Base-by-base conservation (phyloP, 805 yeast genomes). In the Wickerhamiella domercqiae region DNA sequence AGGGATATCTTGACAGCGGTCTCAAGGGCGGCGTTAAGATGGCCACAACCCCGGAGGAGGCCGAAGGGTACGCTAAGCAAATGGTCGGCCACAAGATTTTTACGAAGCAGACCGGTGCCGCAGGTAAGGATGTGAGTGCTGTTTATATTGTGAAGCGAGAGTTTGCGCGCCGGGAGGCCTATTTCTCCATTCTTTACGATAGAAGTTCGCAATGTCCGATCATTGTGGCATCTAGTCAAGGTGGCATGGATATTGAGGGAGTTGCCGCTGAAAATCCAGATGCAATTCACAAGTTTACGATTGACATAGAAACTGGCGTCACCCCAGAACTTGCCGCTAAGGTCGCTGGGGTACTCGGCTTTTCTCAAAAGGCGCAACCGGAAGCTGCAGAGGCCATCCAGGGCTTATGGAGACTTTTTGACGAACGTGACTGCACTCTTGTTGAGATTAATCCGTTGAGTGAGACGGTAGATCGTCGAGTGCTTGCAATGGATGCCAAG, bases 171-270 rank as follows among this genome's bases (percentile, higher is more conserved):
- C 84, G 93, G 51, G 99, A 90, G 68, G 93, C 96, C 41, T 90
- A 90, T 66, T 64, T 90, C 49, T 93, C 96, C 45, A 83, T 90
- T 50, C 70, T 90, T 51, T 73, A 86, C 79, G 97, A 90, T 70
- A 83, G 99, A 68, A 71, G 75, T 50, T 71, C 78, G 49, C 93
- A 86, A 64, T 67, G 72, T 50, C 94, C 97, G 43, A 69, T 90
- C 65, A 80, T 90, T 56, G 94, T 90, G 47, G 95, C 95, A 36
- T 84, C 96, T 24, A 68, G 93, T 46, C 90, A 90, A 67, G 99
- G 99, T 68, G 99, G 99, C 69, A 86, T 90, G 94, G 95, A 90
- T 67, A 90, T 90, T 56, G 99, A 90, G 70, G 94, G 94, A 60
- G 97, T 90, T 51, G 99, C 98, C 44, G 77, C 76, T 50, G 74